Evolutionary conservation across 228 moss, liverwort and hornwort species (phyloP).

Genomic region (Sphagnum magellanicum): DNA sequence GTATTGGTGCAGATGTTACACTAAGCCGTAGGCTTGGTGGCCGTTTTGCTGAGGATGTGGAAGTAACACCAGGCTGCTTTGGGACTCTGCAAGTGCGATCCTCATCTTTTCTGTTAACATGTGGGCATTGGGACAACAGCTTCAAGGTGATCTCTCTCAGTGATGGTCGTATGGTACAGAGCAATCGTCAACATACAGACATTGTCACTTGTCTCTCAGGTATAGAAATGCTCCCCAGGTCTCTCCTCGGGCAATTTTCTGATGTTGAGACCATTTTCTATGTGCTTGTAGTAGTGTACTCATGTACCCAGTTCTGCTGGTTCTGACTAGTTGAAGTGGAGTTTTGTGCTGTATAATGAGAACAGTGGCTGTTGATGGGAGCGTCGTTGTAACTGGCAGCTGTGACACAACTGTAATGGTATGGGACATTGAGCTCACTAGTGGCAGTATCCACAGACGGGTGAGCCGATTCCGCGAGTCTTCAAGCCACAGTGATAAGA

Average conservation of each 20-base stretch:
- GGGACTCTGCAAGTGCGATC: constrained; percentile 28
- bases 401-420: constrained; percentile 46
- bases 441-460: constrained; percentile 9
- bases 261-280: too few relatives aligned
- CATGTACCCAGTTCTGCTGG: too few relatives aligned
- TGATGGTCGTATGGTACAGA: constrained; percentile 33
- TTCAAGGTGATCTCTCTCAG: constrained; percentile 30
- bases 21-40: constrained; percentile 21
- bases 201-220: constrained; percentile 34
- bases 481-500: constrained; percentile 15
- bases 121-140: constrained; percentile 46
- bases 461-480: constrained; percentile 10
- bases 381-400: constrained; percentile 37
- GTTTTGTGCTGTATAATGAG: background rate
- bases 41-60: constrained; percentile 24
- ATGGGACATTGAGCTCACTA: constrained; percentile 27
- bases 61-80: constrained; percentile 25
- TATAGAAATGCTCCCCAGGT: background rate
- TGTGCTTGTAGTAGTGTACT: too few relatives aligned
- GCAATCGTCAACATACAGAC: constrained; percentile 36
- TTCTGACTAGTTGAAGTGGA: too few relatives aligned
- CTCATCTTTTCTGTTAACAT: constrained; percentile 18
- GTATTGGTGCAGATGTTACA: constrained; percentile 21
- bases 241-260: too few relatives aligned
- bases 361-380: constrained; percentile 36